A percentile compares a stretch with the other conserved stretches of the same genome.
These are phyloP conservation scores for Piloderma croceum DNA, from an alignment of 768 basidiomycete species.

Conservation along the genomic window DNA sequence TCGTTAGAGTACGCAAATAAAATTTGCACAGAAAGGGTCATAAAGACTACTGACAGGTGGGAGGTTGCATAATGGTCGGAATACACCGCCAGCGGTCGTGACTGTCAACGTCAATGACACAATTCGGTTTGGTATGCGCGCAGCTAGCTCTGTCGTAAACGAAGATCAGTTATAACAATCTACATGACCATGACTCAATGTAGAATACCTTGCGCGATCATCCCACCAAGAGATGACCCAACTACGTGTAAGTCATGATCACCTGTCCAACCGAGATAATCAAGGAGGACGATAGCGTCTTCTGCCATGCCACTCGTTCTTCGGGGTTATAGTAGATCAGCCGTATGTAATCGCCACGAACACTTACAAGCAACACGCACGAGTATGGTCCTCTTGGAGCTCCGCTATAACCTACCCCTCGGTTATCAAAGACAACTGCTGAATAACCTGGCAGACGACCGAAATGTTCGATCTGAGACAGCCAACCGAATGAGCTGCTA, in stretches of 20 bases:
- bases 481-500: constrained; percentile 59
- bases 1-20: not conserved
- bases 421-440: constrained; percentile 75
- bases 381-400: constrained; percentile 72
- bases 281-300: constrained; percentile 59
- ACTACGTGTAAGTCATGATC: constrained; percentile 62
- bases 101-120: constrained; percentile 61
- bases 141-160: constrained; percentile 52
- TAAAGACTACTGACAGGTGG: constrained; percentile 47
- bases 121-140: constrained; percentile 60
- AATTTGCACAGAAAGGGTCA: not conserved
- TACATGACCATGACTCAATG: not conserved
- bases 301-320: constrained; percentile 78
- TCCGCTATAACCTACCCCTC: constrained; percentile 74
- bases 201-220: constrained; percentile 71
- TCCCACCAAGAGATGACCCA: constrained; percentile 74
- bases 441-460: constrained; percentile 47
- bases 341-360: not conserved
- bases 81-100: constrained; percentile 68
- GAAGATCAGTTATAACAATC: not conserved
- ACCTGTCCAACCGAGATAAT: constrained; percentile 67
- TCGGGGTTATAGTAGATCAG: constrained; percentile 2
- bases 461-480: constrained; percentile 60
- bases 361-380: constrained; percentile 34
- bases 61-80: constrained; percentile 48